Evolutionary conservation across 1,139 yeast genomes (phyloP), one percentile per base, ranked within the genome.

Genomic region (Blastobotrys aristatus): DNA sequence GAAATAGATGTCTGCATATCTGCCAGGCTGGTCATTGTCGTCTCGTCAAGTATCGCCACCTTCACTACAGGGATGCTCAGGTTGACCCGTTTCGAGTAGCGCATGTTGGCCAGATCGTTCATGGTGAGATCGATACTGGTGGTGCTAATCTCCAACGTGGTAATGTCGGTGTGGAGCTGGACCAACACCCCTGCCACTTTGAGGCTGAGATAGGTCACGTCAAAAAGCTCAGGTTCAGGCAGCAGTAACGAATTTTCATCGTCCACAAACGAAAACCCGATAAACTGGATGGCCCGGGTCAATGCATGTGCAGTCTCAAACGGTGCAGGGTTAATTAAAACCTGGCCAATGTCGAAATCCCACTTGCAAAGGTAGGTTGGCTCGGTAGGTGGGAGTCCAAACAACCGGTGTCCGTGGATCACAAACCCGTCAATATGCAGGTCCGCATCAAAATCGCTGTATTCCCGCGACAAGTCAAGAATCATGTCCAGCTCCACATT

Each of bases 311-410:
- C 44, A 40, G 82, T 75, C 1, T 60, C 60, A 0, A 82, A 70
- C 2, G 74, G 69, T 1, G 88, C 76, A n/a, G n/a, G n/a, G 51
- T 80, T 74, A 14, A 86, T 68, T 1, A 60, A 52, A 14, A 89
- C 68, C 4, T 70, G 71, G 8, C 89, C 95, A 2, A 84, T 64
- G 27, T 77, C 79, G 55, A 90, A 78, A 54, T 85, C 90, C 97
- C 97, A 92, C 53, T 86, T 83, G 61, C 96, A 89, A 55, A 78
- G 80, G 61, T 87, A 92, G 0, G 97, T 87, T 1, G 92, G 86
- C 61, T 87, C 95, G 2, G 75, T 72, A 0, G 97, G 97, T 0
- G 96, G 96, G 1, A 88, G 64, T 0, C 98, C 97, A 71, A 89
- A 88, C 81, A 89, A 79, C 60, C 97, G 74, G 62, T 90, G 96